Evolutionary conservation across 345 rosid genomes (phyloP).

Genomic region (Boechera divaricarpa): DNA sequence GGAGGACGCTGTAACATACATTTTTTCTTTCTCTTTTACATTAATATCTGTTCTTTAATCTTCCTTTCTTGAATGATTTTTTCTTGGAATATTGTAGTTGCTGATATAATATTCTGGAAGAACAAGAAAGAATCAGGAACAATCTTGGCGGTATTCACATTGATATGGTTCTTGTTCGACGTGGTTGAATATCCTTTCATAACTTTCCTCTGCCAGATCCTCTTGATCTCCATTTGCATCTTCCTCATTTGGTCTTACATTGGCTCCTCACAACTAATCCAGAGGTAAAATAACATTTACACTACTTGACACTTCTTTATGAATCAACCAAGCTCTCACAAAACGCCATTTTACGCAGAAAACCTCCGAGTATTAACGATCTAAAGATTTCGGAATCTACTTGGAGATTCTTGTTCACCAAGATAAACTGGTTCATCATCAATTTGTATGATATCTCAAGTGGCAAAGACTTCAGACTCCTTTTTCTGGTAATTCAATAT

Average conservation of each 20-base stretch:
- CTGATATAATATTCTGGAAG: conserved; percentile 72
- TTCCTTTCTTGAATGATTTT: neutral
- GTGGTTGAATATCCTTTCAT: conserved; percentile 66
- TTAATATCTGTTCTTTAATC: neutral
- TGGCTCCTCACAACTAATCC: conserved; percentile 51
- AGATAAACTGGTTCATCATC: conserved; percentile 43
- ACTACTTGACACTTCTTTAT: neutral
- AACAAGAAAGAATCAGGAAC: conserved; percentile 63
- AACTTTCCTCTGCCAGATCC: conserved; percentile 60
- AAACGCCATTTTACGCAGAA: conserved; percentile 27
- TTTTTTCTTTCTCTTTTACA: neutral
- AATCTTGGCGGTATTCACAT: conserved; percentile 57
- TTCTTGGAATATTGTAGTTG: conserved; percentile 51
- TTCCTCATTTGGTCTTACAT: conserved; percentile 66
- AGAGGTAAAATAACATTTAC: conserved; percentile 46
- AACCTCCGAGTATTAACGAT: conserved; percentile 51
- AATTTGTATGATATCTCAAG: conserved; percentile 52
- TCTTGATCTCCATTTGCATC: conserved; percentile 51
- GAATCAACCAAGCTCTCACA: neutral
- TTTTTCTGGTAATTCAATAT: conserved; percentile 48
- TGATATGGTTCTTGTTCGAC: conserved; percentile 68
- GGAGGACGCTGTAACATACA: conserved; percentile 45
- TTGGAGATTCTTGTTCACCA: conserved; percentile 38
- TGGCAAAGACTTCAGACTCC: conserved; percentile 50
- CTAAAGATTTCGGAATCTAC: conserved; percentile 52